phyloP scores from a whole-genome alignment of 495 filamentous ascomycete species.

The Hypoxylon lienhwacheense region DNA sequence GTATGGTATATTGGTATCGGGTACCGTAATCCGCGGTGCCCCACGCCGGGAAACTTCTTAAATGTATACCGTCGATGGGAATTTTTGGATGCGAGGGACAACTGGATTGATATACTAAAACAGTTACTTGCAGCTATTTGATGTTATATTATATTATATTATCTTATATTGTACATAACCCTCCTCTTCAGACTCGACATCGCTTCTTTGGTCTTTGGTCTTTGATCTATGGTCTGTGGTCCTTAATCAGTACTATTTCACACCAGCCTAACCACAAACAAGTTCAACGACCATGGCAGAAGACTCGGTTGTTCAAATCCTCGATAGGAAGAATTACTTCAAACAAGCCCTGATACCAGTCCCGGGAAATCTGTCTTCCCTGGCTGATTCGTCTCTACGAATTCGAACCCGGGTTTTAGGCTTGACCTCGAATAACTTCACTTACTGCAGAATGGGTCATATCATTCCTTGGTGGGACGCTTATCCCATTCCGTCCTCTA shows the following conservation, averaged over 20 bases:
- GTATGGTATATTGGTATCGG: no score
- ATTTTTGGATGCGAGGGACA: not conserved
- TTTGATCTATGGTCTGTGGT: no score
- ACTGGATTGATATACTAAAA: not conserved
- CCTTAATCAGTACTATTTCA: no score
- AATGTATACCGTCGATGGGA: no score
- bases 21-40: no score
- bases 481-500: slow-evolving; percentile 39
- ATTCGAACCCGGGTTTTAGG: slow-evolving; percentile 49
- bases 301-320: slow-evolving; percentile 38
- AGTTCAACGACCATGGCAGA: slow-evolving; percentile 20
- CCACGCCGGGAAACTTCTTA: no score
- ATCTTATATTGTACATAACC: no score
- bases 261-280: no score
- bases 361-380: slow-evolving; percentile 28
- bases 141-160: no score
- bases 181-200: no score
- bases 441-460: slow-evolving; percentile 54
- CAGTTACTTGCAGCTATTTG: not conserved
- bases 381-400: slow-evolving; percentile 44
- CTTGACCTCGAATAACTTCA: slow-evolving; percentile 59
- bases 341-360: slow-evolving; percentile 40
- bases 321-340: slow-evolving; percentile 44
- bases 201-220: no score
- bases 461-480: slow-evolving; percentile 54